A percentile compares a stretch with the other conserved stretches of the same genome.
Conservation (phyloP, 1,139 yeast species). For the Zhuliangozyma parablackwelliae region DNA sequence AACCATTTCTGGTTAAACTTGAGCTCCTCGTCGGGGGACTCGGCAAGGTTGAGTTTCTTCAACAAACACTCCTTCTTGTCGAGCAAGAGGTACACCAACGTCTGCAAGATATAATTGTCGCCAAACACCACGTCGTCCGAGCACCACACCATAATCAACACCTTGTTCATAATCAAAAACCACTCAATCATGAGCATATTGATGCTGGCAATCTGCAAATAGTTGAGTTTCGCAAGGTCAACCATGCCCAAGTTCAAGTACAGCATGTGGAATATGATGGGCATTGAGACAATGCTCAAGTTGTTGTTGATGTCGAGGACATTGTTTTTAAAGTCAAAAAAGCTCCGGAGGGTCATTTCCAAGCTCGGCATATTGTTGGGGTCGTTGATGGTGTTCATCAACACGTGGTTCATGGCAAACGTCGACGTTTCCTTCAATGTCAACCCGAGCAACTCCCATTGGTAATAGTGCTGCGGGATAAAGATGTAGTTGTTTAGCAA, state of each 20-base stretch:
- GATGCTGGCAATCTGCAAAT: constrained; percentile 14
- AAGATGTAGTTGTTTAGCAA: constrained; percentile 39
- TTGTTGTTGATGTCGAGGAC: constrained; percentile 35
- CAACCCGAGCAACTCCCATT: constrained; percentile 38
- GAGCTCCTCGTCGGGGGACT: constrained; percentile 13
- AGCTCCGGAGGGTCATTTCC: constrained; percentile 11
- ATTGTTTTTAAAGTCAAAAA: constrained; percentile 18
- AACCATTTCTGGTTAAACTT: constrained; percentile 24
- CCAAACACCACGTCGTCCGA: constrained; percentile 14
- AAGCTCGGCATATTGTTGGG: constrained; percentile 12
- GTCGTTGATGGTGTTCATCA: constrained; percentile 17
- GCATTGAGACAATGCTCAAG: constrained; percentile 41
- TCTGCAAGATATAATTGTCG: constrained; percentile 27
- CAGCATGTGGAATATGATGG: constrained; percentile 28
- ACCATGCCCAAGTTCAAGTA: constrained; percentile 13
- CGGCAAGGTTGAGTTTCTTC: constrained; percentile 3
- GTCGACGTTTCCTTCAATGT: constrained; percentile 30
- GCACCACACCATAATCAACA: constrained; percentile 21
- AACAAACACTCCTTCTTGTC: constrained; percentile 11
- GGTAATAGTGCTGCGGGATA: constrained; percentile 30
- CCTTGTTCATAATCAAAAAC: constrained; percentile 35
- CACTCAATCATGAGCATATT: constrained; percentile 31
- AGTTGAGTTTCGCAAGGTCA: constrained; percentile 14
- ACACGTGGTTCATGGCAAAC: too few relatives aligned
- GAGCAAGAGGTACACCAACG: constrained; percentile 21